Base-by-base conservation (phyloP, 208 protist species). In the Leishmania martiniquensis region DNA sequence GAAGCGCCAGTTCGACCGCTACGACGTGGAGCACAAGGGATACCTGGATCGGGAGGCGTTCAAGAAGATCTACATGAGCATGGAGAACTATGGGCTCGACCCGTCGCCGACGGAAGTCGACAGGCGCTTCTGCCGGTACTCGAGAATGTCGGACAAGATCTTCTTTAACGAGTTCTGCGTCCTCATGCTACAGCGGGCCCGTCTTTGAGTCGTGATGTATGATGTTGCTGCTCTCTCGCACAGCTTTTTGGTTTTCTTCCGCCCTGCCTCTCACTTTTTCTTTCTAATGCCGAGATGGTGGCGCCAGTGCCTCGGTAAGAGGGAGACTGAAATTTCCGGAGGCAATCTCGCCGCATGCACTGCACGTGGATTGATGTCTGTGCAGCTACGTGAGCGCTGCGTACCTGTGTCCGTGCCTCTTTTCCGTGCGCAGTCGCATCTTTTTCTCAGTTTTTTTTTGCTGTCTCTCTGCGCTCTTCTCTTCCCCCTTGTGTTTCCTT, bases 151-250 rank as follows among this genome's bases (percentile, higher is more conserved):
- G 17, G 72, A 93, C 20, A 87, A 87, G 65, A 80, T 97, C n/a
- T 87, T 71, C 55, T 97, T 92, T 68, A 76, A 97, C 51, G 90
- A 95, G 80, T 97, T 97, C 75, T 97, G 90, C 65, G 77, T 95
- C 42, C 83, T 97, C 29, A 95, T 97, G 93, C 85, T 97, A n/a
- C 89, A 91, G 66, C 91, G 91, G 67, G 88, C 87, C 25, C 88
- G 87, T 44, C 93, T 97, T 89, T 97, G 87, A 85, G 76, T 17
- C 13, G 22, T 54, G 55, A 44, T 42, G 9, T 57, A 37, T 39
- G 76, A 44, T 2, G 12, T 67, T 44, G 42, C 45, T 67, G 29
- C 74, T 12, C 37, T 66, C 57, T 45, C 15, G 37, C 75, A 49
- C 4, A 52, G 20, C 4, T 49, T 65, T 44, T 44, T 32, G 15